A percentile compares a stretch with the other conserved stretches of the same genome.
phyloP scores from a whole-genome alignment of 2,329 filamentous ascomycete species.

The Lasiodiplodia sp. region DNA sequence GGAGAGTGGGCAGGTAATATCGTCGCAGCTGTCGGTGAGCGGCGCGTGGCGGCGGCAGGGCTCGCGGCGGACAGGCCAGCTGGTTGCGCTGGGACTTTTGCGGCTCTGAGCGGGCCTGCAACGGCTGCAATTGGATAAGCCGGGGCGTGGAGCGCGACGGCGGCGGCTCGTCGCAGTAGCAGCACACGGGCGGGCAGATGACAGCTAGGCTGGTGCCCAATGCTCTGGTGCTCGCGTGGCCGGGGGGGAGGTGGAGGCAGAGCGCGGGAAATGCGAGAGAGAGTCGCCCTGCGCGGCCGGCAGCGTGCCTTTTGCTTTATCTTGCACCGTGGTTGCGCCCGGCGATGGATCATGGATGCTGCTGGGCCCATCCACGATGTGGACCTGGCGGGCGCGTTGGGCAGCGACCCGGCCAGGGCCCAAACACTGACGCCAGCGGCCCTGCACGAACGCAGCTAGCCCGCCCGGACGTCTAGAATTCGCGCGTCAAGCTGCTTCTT shows the following conservation, averaged over 20 bases:
- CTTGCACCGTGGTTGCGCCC: conserved; percentile 4
- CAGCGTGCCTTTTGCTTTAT: conserved; percentile 26
- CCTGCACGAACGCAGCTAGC: conserved; percentile 25
- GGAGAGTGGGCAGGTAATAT: conserved; percentile 28
- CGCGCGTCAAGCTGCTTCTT: conserved; percentile 6
- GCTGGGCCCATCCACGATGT: conserved; percentile 25
- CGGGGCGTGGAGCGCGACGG: conserved; percentile 15
- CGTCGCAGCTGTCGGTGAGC: conserved; percentile 27
- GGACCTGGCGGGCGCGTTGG: conserved; percentile 25
- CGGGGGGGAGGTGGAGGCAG: not conserved
- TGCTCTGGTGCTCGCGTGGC: not conserved
- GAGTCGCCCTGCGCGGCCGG: conserved; percentile 13
- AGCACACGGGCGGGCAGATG: conserved; percentile 20
- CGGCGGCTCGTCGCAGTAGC: conserved; percentile 24
- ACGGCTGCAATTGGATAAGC: conserved; percentile 23
- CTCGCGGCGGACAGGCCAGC: conserved; percentile 24
- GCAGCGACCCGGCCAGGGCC: conserved; percentile 25
- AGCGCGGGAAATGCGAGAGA: conserved; percentile 15
- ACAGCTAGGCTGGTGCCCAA: conserved; percentile 27
- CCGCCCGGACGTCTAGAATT: conserved; percentile 22
- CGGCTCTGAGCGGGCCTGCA: conserved; percentile 26
- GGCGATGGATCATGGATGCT: conserved; percentile 27
- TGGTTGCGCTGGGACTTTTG: conserved; percentile 23
- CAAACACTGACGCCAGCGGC: conserved; percentile 27
- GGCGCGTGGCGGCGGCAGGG: conserved; percentile 25